Evolutionary conservation across 2,329 filamentous ascomycete species (phyloP).

Genomic region (Colletotrichum chlorophyti): DNA sequence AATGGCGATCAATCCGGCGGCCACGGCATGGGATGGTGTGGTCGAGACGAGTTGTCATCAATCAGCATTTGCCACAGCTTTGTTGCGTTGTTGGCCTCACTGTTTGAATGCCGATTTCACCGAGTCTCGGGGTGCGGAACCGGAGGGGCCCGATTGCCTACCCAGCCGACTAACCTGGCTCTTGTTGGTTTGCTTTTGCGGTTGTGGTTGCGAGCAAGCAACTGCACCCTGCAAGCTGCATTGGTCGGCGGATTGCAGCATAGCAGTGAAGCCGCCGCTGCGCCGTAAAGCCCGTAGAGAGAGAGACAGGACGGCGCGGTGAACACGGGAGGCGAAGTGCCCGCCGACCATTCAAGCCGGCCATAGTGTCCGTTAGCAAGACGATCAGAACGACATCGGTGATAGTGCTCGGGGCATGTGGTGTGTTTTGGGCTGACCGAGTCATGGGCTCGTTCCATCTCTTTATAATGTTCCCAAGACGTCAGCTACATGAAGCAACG

Average conservation of each 20-base stretch:
- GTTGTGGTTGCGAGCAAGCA: conserved; percentile 1
- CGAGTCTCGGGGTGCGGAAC: conserved; percentile 2
- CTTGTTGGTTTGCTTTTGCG: conserved; percentile 7
- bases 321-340: background rate
- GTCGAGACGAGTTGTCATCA: conserved; percentile 11
- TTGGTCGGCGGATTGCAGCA: conserved; percentile 9
- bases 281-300: conserved; percentile 1
- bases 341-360: conserved; percentile 1
- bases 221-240: conserved; percentile 15
- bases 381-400: background rate
- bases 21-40: background rate
- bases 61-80: conserved; percentile 25
- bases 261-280: conserved; percentile 4
- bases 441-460: conserved; percentile 14
- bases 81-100: conserved; percentile 15
- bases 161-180: background rate
- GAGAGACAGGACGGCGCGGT: background rate
- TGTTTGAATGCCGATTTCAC: background rate
- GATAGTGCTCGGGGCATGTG: conserved; percentile 5
- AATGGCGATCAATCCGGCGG: conserved; percentile 12
- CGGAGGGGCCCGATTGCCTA: background rate
- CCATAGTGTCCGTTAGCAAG: background rate
- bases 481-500: background rate
- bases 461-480: conserved; percentile 3
- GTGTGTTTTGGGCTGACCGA: conserved; percentile 6